Evolutionary conservation across 169 alveolate genomes (phyloP).

Genomic region (Perkinsus marinus): DNA sequence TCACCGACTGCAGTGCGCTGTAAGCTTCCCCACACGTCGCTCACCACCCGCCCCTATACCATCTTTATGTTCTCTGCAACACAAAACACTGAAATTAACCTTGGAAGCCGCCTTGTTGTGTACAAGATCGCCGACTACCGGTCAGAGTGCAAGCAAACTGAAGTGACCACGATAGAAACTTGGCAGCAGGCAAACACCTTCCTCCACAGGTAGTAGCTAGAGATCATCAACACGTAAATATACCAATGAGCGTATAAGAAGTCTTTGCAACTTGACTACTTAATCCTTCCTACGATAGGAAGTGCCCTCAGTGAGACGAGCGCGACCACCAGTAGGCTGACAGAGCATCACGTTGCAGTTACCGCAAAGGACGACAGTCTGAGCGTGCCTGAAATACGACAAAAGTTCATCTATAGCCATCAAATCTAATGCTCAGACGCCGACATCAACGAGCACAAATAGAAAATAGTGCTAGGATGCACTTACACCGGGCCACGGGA

Average conservation of each 20-base stretch:
- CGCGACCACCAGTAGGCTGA: conserved; percentile 94
- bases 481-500: no score
- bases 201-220: background rate
- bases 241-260: background rate
- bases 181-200: background rate
- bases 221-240: background rate
- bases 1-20: no score
- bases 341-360: conserved; percentile 83
- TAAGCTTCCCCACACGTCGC: no score
- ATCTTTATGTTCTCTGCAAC: background rate
- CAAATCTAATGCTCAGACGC: no score
- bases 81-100: background rate
- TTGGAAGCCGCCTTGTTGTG: background rate
- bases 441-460: no score
- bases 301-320: conserved; percentile 84
- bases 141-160: background rate
- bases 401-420: conserved; percentile 1
- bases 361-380: conserved; percentile 78
- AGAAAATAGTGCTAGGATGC: no score
- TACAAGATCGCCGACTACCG: background rate
- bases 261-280: background rate
- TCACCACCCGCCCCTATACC: no score
- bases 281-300: conserved; percentile 75
- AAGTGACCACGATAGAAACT: background rate
- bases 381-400: conserved; percentile 74